Percentiles rank a stretch among this genome's conserved stretches.
phyloP scores from a whole-genome alignment of 805 yeast genomes.

The Candida cerambycidarum region DNA sequence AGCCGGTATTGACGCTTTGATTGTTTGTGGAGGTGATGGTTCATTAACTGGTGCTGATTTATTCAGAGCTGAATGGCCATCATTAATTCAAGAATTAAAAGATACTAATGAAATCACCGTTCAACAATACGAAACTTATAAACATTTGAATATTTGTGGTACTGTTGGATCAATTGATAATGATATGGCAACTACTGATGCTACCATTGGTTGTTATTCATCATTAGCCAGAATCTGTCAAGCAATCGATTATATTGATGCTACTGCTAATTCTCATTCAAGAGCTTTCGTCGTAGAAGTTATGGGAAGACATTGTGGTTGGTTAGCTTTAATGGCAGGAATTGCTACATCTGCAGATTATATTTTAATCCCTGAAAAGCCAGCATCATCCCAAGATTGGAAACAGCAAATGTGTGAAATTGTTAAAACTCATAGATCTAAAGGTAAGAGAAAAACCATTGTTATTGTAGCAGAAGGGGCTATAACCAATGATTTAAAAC shows the following conservation, averaged over 20 bases:
- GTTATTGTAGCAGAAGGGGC: conserved; percentile 99
- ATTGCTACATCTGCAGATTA: conserved; percentile 95
- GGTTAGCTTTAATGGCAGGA: conserved; percentile 98
- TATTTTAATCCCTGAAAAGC: conserved; percentile 91
- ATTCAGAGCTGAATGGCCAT: conserved; percentile 94
- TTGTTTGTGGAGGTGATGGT: conserved; percentile 99
- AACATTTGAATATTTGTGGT: conserved; percentile 83
- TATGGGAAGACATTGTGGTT: conserved; percentile 99
- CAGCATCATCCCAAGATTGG: conserved; percentile 77
- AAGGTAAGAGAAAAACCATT: conserved; percentile 91
- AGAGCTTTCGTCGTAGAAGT: conserved; percentile 98
- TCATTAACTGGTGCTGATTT: conserved; percentile 96
- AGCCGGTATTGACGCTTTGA: conserved; percentile 89
- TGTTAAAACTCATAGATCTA: conserved; percentile 73
- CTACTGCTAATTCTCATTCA: conserved; percentile 95
- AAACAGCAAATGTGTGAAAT: conserved; percentile 72
- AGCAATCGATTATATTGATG: conserved; percentile 94
- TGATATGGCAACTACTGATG: conserved; percentile 96
- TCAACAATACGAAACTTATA: conserved; percentile 60
- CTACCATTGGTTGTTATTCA: conserved; percentile 95
- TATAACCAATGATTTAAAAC: conserved; percentile 73
- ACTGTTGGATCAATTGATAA: conserved; percentile 96
- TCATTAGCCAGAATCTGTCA: conserved; percentile 91
- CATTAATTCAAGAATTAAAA: conserved; percentile 71
- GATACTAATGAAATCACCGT: conserved; percentile 53